Base-by-base conservation (phyloP, 129 eudicot genomes). In the Flaveria linearis region DNA sequence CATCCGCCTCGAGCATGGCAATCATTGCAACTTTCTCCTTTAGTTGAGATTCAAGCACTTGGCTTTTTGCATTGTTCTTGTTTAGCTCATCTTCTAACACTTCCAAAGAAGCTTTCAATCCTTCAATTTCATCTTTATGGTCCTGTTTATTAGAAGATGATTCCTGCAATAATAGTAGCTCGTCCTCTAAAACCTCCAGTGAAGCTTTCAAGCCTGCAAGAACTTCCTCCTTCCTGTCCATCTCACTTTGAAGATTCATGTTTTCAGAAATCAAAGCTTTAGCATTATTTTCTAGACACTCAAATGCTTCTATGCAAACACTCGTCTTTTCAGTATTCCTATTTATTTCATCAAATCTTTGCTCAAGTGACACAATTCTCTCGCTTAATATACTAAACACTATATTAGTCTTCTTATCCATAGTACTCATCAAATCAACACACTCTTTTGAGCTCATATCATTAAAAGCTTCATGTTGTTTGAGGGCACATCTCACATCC, bases 141-240 rank as follows among this genome's bases (percentile, higher is more conserved):
- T 93, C 98, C 82, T 86, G 84, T 36, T 69, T 77, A 60, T 45
- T 86, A 9, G 99, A 88, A 23, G 97, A 83, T 62, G 92, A 86
- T 79, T 95, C 97, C 49, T 95, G 97, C 78, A 91, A 84, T 79
- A 91, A 69, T 25, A 80, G 87, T 71, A 95, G 80, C 81, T 95
- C 99, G 74, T 87, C 92, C 65, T 86, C 64, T 53, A 91, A 15
- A 33, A 63, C 69, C 69, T 63, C 22, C 23, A 63, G 15, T 15
- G 69, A 63, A 14, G 69, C 69, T 63, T 63, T 63, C 69, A 63
- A 62, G 12, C 97, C 96, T 63, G 87, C 87, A 74, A 89, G 68
- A 80, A 91, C 84, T 65, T 89, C 86, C 81, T 95, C 94, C 81
- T 95, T 95, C 81, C 89, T 81, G 13, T 70, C 62, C 84, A 87